phyloP scores from a whole-genome alignment of 2,329 filamentous ascomycete genomes.

The Fusarium pseudonygamai region DNA sequence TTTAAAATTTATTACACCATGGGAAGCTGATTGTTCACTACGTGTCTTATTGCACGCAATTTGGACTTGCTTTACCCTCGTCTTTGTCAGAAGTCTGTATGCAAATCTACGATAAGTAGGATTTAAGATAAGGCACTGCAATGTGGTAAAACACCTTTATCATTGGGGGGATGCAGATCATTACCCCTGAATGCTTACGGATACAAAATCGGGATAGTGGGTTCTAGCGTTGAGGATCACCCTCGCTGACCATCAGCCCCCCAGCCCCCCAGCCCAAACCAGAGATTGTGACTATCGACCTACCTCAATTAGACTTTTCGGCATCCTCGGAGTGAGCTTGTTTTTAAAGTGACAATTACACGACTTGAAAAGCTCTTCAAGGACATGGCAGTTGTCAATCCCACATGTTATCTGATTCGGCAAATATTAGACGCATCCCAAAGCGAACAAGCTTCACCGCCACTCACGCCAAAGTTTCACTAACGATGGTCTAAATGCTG shows the following conservation, averaged over 20 bases:
- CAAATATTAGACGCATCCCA: not conserved
- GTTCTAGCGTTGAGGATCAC: not conserved
- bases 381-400: not conserved
- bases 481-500: not conserved
- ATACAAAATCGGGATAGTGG: not conserved
- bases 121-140: rapidly evolving
- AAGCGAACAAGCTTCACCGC: not conserved
- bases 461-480: not conserved
- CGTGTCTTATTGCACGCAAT: rapidly evolving
- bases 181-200: not conserved
- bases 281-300: not conserved
- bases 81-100: rapidly evolving
- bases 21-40: rapidly evolving
- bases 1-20: rapidly evolving
- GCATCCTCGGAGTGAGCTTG: not conserved
- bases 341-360: not conserved
- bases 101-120: not conserved
- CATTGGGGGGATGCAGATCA: not conserved
- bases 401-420: not conserved
- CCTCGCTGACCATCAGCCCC: too few relatives aligned
- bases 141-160: not conserved
- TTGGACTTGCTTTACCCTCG: rapidly evolving
- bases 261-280: not conserved
- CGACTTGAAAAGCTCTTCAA: rapidly evolving
- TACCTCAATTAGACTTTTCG: not conserved